Percentiles rank a stretch among this genome's conserved stretches.
Evolutionary conservation across 2,329 filamentous ascomycete species (phyloP).

Genomic region (Neopestalotiopsis sp.): DNA sequence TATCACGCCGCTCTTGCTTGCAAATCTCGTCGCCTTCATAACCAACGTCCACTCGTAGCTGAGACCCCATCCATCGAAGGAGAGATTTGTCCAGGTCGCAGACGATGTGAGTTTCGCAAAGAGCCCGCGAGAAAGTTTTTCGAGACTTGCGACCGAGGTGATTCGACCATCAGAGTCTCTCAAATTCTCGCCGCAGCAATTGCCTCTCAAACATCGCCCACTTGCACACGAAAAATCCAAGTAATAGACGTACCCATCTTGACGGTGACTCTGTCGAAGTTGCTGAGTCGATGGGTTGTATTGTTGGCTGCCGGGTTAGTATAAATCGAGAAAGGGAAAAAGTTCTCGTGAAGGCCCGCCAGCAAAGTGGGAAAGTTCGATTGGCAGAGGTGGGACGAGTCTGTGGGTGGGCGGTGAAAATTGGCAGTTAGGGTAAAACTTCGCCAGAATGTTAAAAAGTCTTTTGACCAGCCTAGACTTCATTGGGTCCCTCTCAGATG

Average conservation of each 20-base stretch:
- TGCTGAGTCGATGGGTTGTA: conserved; percentile 44
- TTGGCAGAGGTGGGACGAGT: conserved; percentile 31
- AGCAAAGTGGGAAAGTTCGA: conserved; percentile 19
- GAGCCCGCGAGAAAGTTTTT: not conserved
- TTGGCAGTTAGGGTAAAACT: conserved; percentile 51
- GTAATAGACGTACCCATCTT: conserved; percentile 67
- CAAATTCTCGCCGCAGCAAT: not conserved
- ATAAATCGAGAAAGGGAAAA: conserved; percentile 9
- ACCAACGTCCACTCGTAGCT: not conserved
- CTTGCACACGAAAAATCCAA: conserved; percentile 46
- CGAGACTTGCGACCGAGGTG: not conserved
- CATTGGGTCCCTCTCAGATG: not conserved
- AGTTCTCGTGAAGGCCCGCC: conserved; percentile 14
- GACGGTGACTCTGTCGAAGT: conserved; percentile 48
- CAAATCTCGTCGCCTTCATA: not conserved
- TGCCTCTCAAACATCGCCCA: conserved; percentile 32
- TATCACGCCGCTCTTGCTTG: not conserved
- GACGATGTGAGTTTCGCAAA: conserved; percentile 13
- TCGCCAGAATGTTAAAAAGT: conserved; percentile 8
- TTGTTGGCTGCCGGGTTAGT: conserved; percentile 24
- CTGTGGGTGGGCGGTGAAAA: conserved; percentile 47
- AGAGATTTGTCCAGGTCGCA: conserved; percentile 20
- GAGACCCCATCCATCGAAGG: conserved; percentile 24
- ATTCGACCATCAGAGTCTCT: not conserved
- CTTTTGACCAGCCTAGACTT: conserved; percentile 10